Base-by-base conservation (phyloP, 2,329 filamentous ascomycete species). In the Nemania sp. region DNA sequence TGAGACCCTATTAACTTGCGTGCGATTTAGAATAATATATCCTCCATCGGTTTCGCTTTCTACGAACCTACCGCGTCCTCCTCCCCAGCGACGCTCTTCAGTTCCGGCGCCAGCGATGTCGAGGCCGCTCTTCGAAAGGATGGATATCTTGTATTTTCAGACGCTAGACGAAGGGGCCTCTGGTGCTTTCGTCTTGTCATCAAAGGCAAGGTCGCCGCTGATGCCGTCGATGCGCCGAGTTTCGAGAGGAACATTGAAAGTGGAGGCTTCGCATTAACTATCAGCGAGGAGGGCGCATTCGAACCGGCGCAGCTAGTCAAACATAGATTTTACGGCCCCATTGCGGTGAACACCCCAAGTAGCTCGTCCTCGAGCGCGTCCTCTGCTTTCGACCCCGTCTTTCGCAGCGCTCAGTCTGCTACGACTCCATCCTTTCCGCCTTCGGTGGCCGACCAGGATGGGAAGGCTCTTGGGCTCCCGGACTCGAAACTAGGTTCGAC, bases 131-230 rank as follows among this genome's bases (percentile, higher is more conserved):
- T 89, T 61, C 82, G 87, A 68, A 82, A 81, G 67, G 82, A 85
- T 78, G 87, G 87, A 54, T 82, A 85, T 66, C 79, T 89, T 55
- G 84, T 86, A 1, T 83, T 85, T 57, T 84, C 84, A 73, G 87
- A 89, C 76, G 77, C 82, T 11, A 79, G 78, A 41, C 81, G 85
- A 66, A 82, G 82, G 52, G 83, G 81, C 10, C 77, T 89, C 62
- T 89, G 87, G 87, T 82, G 84, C 67, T 89, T 89, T 73, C 81
- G 82, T 27, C 78, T 88, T 22, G 68, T 79, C 2, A 79, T 77
- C 59, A 85, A 83, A 70, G 82, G 84, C 61, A 81, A 77, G 35
- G 75, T 70, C 22, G 68, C 71, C 5, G 68, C 72, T 32, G 71
- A 66, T 18, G 69, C 73, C 20, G 53, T 68, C 2, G 68, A 77